These are phyloP conservation scores for Phyllosticta citrichinensis DNA, from an alignment of 2,329 filamentous ascomycete genomes.

Conservation along the genomic window DNA sequence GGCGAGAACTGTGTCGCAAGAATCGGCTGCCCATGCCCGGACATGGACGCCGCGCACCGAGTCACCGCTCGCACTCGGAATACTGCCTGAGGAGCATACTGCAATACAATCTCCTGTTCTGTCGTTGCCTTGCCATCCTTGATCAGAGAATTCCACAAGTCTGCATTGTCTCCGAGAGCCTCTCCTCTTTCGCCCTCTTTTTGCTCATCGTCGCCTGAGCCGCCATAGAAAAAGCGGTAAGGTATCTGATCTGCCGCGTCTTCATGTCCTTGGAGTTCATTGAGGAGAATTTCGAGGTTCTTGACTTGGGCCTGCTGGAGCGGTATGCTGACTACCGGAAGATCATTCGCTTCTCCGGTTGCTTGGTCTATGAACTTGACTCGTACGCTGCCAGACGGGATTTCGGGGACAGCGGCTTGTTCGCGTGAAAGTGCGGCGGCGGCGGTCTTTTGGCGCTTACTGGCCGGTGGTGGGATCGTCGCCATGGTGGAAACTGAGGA, in stretches of 20 bases:
- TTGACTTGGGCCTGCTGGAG: constrained; percentile 78
- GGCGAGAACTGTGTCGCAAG: constrained; percentile 80
- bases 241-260: constrained; percentile 51
- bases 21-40: constrained; percentile 86
- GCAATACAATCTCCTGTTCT: constrained; percentile 5
- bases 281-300: constrained; percentile 79
- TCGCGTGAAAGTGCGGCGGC: constrained; percentile 58
- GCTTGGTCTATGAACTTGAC: constrained; percentile 83
- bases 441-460: constrained; percentile 76
- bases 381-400: constrained; percentile 66
- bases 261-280: constrained; percentile 62
- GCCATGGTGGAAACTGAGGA: constrained; percentile 48
- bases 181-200: constrained; percentile 21
- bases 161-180: constrained; percentile 36
- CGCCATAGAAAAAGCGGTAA: constrained; percentile 53
- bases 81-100: constrained; percentile 67
- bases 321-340: constrained; percentile 59
- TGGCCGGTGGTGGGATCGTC: constrained; percentile 72
- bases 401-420: constrained; percentile 64
- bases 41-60: constrained; percentile 77
- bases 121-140: constrained; percentile 24
- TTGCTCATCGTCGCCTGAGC: constrained; percentile 18
- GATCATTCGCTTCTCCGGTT: constrained; percentile 56
- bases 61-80: constrained; percentile 90
- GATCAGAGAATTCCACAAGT: constrained; percentile 32